Evolutionary conservation across 2,329 filamentous ascomycete species (phyloP), one percentile per base, ranked within the genome.

Genomic region (Xylogone sp.): DNA sequence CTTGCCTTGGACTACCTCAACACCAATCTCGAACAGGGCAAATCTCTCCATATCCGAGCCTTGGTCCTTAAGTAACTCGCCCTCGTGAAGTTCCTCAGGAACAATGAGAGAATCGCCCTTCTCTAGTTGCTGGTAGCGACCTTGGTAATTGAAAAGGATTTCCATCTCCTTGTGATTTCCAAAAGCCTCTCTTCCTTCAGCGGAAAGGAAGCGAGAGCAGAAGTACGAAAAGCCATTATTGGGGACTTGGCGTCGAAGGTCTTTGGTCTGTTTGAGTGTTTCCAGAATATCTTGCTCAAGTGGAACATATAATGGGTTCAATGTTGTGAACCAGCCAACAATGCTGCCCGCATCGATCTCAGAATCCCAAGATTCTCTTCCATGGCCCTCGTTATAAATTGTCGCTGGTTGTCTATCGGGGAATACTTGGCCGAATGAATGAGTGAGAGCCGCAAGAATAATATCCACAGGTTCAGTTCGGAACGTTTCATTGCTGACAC

Each of bases 91-190:
- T n/a, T n/a, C n/a, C n/a, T n/a, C n/a, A n/a, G n/a, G n/a, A n/a
- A n/a, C n/a, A n/a, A n/a, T n/a, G n/a, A n/a, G n/a, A n/a, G n/a
- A n/a, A n/a, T n/a, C n/a, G n/a, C n/a, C n/a, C n/a, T n/a, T n/a
- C n/a, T 77, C 73, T 2, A 75, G 63, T 42, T 75, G 71, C 56
- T 77, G 74, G 48, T 69, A 69, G 47, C 71, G 63, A 9, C 73
- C 75, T 0, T 71, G 64, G 52, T 75, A 79, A 58, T 79, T 79
- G 64, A 79, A 77, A 0, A 73, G 61, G 2, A 79, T 54, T 56
- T 80, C 77, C 53, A 74, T 68, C 0, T 65, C 59, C n/a, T 62
- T 62, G 52, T 72, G 67, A 1, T 67, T 56, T 1, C 53, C 53
- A 55, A 69, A 72, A 21, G 64, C 55, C 39, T 69, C 53, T 1